Evolutionary conservation across 2,329 filamentous ascomycete species (phyloP), one percentile per base, ranked within the genome.

Genomic region (Aspergillus jensenii): DNA sequence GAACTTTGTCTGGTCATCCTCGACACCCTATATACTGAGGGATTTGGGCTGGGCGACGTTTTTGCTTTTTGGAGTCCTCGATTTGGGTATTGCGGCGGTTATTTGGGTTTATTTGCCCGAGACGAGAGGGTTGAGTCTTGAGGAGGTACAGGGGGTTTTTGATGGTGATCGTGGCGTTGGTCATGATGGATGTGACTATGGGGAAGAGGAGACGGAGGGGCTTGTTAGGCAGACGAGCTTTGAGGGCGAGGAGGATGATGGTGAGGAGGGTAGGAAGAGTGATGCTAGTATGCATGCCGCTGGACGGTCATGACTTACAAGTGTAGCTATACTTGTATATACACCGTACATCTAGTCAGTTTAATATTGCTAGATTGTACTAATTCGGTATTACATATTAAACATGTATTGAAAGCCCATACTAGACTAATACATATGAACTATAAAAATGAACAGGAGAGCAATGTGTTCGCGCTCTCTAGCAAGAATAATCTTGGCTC

Each of bases 71-170:
- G 76, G 74, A 4, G 59, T 72, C 17, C 74, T 80, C 11, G 81
- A 81, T 61, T 61, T 80, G 3, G 14, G 78, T 3, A 81, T 79
- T 35, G 69, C 79, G 2, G 50, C 76, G 1, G 86, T 84, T 77
- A 79, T 81, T 19, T 53, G 44, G n/a, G 0, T 82, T 74, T 59
- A 82, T 81, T 65, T 80, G 78, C 17, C 72, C 84, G 84, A 86
- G 73, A 82, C 83, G 15, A 79, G 78, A 56, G 82, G 78, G 6
- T 76, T 81, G 39, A 82, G 81, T 0, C 81, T 82, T 52, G 81
- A 79, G 39, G 84, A 86, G 69, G 75, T 86, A 2, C 83, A 86
- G 52, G 69, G 81, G 11, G 68, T 87, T 59, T 86, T 86, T 63
- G 79, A 53, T 33, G 15, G 21, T 15, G 11, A 19, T 12, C 9